Conservation (phyloP, 345 rosid genomes). For the Eucalyptus viminalis region DNA sequence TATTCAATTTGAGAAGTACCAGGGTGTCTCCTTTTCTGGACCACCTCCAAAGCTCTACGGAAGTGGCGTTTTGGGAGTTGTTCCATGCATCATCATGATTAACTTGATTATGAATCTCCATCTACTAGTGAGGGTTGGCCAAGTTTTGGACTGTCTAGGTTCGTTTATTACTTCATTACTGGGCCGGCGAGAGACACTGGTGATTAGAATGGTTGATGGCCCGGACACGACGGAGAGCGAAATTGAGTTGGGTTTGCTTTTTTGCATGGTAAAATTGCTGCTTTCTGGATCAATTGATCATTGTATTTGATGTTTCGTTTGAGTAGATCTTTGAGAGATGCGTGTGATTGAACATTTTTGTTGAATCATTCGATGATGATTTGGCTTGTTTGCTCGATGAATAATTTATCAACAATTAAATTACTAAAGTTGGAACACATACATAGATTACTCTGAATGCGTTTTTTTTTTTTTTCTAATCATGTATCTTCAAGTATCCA, state of each 20-base stretch:
- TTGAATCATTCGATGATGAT: not conserved
- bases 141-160: not conserved
- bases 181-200: not conserved
- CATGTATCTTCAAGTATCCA: not conserved
- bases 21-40: not conserved
- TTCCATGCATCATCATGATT: not conserved
- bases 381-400: not conserved
- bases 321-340: not conserved
- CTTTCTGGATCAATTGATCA: not conserved
- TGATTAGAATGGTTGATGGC: not conserved
- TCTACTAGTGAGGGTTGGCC: not conserved
- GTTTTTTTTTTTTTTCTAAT: not conserved
- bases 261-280: not conserved
- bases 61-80: not conserved
- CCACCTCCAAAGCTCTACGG: not conserved
- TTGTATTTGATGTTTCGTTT: not conserved
- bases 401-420: not conserved
- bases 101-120: not conserved
- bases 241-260: not conserved
- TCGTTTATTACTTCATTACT: not conserved
- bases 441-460: not conserved
- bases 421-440: not conserved
- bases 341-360: not conserved
- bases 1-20: not conserved
- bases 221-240: not conserved